Percentiles rank a stretch among this genome's conserved stretches.
Evolutionary conservation across 192 early-diverging fungal genomes (phyloP).

Genomic region (Coemansia furcata): DNA sequence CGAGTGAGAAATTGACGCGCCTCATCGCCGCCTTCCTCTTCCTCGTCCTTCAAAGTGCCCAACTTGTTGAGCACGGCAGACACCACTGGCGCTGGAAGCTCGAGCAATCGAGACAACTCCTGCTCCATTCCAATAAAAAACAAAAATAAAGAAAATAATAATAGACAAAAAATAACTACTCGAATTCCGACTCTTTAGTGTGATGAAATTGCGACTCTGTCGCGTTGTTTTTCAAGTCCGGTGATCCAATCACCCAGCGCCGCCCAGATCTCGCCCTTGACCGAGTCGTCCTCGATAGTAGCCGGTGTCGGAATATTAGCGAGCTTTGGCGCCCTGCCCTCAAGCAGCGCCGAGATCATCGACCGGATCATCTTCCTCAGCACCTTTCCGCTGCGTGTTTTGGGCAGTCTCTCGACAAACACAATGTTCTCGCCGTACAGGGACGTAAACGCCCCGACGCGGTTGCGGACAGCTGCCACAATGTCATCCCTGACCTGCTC

Average conservation of each 20-base stretch:
- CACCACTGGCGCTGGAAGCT: conserved; percentile 19
- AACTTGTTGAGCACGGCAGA: conserved; percentile 25
- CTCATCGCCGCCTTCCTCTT: not conserved
- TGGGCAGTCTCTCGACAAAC: conserved; percentile 63
- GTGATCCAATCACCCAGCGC: conserved; percentile 3
- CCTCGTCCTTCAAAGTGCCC: not conserved
- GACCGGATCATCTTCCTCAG: conserved; percentile 64
- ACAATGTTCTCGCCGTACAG: conserved; percentile 60
- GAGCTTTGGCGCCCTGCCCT: not conserved
- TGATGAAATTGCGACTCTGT: not conserved
- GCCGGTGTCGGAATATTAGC: conserved; percentile 54
- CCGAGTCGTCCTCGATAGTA: conserved; percentile 69
- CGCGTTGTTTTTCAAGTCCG: not conserved
- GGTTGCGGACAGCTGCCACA: not conserved
- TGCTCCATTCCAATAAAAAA: conserved; percentile 18
- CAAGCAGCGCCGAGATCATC: conserved; percentile 31
- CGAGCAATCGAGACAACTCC: conserved; percentile 31
- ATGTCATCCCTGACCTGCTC: not conserved
- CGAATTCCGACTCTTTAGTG: not conserved
- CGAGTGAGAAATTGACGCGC: conserved; percentile 13
- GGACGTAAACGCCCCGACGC: conserved; percentile 46
- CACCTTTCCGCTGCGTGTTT: conserved; percentile 76
- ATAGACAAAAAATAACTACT: not conserved
- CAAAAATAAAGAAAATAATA: not conserved
- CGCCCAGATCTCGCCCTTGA: conserved; percentile 39